Conservation (phyloP, 2,329 filamentous ascomycete genomes). For the Chalara sp. region DNA sequence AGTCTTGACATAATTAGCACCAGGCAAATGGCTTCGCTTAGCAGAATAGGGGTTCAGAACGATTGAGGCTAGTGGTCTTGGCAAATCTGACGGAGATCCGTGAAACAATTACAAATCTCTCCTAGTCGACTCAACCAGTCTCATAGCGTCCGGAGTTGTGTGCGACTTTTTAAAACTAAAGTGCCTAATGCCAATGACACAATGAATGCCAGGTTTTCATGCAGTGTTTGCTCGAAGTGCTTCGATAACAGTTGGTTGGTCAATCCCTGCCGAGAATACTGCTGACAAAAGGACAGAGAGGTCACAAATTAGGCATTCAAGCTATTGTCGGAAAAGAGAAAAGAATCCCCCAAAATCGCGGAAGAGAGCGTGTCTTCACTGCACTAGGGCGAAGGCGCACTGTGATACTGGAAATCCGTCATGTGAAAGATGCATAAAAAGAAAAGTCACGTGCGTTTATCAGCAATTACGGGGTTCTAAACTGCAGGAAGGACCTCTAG, state of each 20-base stretch:
- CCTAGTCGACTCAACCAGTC: no score
- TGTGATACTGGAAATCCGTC: conserved; percentile 10
- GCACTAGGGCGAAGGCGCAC: conserved; percentile 13
- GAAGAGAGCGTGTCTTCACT: conserved; percentile 12
- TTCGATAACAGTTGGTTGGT: conserved; percentile 11
- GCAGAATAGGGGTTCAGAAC: no score
- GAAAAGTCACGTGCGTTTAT: conserved; percentile 9
- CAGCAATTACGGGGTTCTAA: neutral
- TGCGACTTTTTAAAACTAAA: no score
- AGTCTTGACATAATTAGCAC: no score
- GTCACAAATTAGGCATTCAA: conserved; percentile 11
- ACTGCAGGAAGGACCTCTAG: no score
- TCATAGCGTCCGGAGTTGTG: no score
- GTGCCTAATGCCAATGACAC: no score
- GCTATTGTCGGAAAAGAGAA: conserved; percentile 12
- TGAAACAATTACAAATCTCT: no score
- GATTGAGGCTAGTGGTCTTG: no score
- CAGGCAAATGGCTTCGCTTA: no score
- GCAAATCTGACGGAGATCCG: no score
- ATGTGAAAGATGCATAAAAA: conserved; percentile 12
- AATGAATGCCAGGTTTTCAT: conserved; percentile 1
- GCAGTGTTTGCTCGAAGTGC: conserved; percentile 12
- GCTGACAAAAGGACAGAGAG: conserved; percentile 6
- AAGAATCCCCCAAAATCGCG: conserved; percentile 7
- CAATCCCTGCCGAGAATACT: neutral